These are phyloP conservation scores for Fistulina hepatica DNA, from an alignment of 1,284 basidiomycete species.

Conservation along the genomic window DNA sequence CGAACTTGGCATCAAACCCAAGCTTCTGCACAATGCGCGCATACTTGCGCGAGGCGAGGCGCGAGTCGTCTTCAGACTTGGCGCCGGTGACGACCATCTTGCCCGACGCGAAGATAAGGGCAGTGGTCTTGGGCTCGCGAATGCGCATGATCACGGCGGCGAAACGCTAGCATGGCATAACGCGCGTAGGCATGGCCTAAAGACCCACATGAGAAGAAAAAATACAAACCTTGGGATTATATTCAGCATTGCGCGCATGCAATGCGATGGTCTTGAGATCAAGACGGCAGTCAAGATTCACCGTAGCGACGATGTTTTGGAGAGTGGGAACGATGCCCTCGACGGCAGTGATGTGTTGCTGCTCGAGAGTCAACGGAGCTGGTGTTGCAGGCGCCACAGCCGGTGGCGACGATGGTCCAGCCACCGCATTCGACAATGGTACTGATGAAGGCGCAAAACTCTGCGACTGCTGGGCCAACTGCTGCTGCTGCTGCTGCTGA, in stretches of 20 bases:
- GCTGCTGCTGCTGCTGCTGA: not conserved
- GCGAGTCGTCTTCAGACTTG: conserved; percentile 97
- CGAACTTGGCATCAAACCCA: conserved; percentile 98
- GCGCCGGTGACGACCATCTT: conserved; percentile 99
- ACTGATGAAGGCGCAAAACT: conserved; percentile 10
- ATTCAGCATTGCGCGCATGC: conserved; percentile 97
- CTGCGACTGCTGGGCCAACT: not conserved
- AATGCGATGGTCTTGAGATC: conserved; percentile 98
- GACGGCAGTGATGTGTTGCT: conserved; percentile 87
- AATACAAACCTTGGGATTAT: conserved; percentile 96
- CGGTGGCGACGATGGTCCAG: conserved; percentile 43
- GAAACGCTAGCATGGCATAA: conserved; percentile 76
- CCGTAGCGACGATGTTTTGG: conserved; percentile 98
- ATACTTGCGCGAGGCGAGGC: conserved; percentile 96
- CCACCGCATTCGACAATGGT: conserved; percentile 21
- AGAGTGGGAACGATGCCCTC: conserved; percentile 92
- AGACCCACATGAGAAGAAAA: conserved; percentile 43
- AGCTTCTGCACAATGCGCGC: conserved; percentile 99
- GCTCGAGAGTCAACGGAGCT: conserved; percentile 67
- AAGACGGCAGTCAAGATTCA: conserved; percentile 94
- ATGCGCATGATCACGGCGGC: conserved; percentile 99
- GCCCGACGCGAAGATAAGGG: conserved; percentile 97
- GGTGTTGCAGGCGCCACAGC: conserved; percentile 52
- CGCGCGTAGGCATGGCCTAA: conserved; percentile 47
- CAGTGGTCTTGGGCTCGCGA: conserved; percentile 98